A percentile compares a stretch with the other conserved stretches of the same genome.
Evolutionary conservation across 2,329 filamentous ascomycete species (phyloP).

Genomic region (Fusarium sp.): DNA sequence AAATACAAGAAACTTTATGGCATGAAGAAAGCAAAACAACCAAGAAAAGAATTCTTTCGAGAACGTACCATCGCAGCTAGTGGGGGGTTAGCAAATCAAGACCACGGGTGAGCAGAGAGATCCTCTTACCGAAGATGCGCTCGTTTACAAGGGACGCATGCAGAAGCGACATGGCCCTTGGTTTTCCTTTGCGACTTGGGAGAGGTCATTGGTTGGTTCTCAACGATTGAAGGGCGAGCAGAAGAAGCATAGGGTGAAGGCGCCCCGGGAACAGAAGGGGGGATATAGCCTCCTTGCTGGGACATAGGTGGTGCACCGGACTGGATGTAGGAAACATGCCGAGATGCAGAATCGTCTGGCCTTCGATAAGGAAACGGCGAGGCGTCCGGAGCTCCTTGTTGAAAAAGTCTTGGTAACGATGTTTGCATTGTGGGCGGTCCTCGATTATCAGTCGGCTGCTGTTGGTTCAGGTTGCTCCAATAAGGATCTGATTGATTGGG

Average conservation of each 20-base stretch:
- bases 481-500: conserved; percentile 64
- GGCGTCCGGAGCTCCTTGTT: conserved; percentile 44
- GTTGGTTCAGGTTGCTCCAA: conserved; percentile 54
- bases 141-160: conserved; percentile 87
- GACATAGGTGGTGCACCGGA: conserved; percentile 32
- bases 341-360: conserved; percentile 43
- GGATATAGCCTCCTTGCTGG: conserved; percentile 42
- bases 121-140: conserved; percentile 76
- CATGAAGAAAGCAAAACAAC: not conserved
- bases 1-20: not conserved
- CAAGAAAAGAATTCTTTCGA: conserved; percentile 11
- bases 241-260: conserved; percentile 41
- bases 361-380: conserved; percentile 46
- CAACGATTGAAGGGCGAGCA: conserved; percentile 55
- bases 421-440: conserved; percentile 44
- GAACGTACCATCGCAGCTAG: conserved; percentile 74
- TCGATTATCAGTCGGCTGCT: conserved; percentile 41
- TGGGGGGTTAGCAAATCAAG: conserved; percentile 25
- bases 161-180: conserved; percentile 85
- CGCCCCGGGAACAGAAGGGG: conserved; percentile 35
- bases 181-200: conserved; percentile 75
- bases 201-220: conserved; percentile 63
- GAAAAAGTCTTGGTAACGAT: conserved; percentile 47
- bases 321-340: conserved; percentile 46
- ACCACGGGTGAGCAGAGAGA: not conserved